Base-by-base conservation (phyloP, 1,284 basidiomycete species). In the Volvariella surrecta region DNA sequence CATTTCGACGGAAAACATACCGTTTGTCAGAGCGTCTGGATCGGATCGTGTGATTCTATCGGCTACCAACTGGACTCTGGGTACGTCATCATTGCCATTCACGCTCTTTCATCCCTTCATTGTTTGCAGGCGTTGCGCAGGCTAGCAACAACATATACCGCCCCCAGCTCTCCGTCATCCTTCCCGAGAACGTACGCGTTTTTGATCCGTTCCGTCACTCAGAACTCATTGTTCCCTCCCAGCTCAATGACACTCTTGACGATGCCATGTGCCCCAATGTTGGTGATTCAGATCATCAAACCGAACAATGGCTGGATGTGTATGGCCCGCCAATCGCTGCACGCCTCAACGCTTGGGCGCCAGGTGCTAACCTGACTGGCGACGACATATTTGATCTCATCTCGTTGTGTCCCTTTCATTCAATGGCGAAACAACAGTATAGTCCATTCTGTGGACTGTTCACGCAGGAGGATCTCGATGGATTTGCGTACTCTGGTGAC, bases 361-460 rank as follows among this genome's bases (percentile, higher is more conserved):
- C 81, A 0, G 77, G 76, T 7, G 77, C 85, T 1, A 70, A 77
- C 30, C 61, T 93, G 17, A 69, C 66, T 0, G 55, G 69, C 30
- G 49, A 54, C 1, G 85, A 94, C 52, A 64, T 79, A 0, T 64
- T 73, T 39, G 73, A 67, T 48, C 60, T 93, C 24, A 79, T 88
- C 53, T 71, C 76, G 2, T 67, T 93, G 37, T 93, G 91, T 58
- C 71, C 86, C 0, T 91, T 89, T 57, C 83, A 89, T 46, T 79
- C 77, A 4, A 70, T 79, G 4, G 74, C 70, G 1, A 65, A 67
- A 4, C 66, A 69, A 50, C 55, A 48, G 1, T 62, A 71, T 40
- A 87, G 83, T 52, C 72, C 71, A 0, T 91, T 86, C 67, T 94
- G 91, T 57, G 57, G 0, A n/a, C n/a, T n/a, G n/a, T n/a, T n/a